Percentiles rank a stretch among this genome's conserved stretches.
phyloP scores from a whole-genome alignment of 2,329 filamentous ascomycete genomes.

The Amauroascus verrucosus region DNA sequence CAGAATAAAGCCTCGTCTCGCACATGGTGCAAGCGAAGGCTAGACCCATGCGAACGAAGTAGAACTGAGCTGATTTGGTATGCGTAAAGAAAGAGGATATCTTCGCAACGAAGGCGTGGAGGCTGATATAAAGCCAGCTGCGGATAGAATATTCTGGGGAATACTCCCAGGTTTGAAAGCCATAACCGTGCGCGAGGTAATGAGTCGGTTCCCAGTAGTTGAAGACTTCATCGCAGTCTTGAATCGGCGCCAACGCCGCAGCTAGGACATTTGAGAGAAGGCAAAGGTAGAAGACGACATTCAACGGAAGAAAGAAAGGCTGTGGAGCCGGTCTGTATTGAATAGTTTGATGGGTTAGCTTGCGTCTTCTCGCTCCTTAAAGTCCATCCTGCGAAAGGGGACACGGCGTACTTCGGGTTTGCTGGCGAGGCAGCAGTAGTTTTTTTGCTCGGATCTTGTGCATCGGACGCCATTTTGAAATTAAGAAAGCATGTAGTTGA shows the following conservation, averaged over 20 bases:
- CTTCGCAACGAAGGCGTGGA: constrained; percentile 66
- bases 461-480: neutral
- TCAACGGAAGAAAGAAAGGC: constrained; percentile 57
- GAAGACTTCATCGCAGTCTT: constrained; percentile 97
- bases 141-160: constrained; percentile 89
- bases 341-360: constrained; percentile 16
- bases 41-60: constrained; percentile 66
- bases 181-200: constrained; percentile 85
- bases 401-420: constrained; percentile 9
- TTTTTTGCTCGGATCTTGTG: constrained; percentile 2
- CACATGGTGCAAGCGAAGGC: constrained; percentile 68
- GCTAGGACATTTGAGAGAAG: constrained; percentile 62
- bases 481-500: neutral
- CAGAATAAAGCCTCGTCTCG: constrained; percentile 71
- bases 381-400: neutral
- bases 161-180: constrained; percentile 97
- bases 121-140: constrained; percentile 79
- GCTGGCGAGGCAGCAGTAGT: constrained; percentile 12
- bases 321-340: constrained; percentile 24
- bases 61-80: constrained; percentile 60
- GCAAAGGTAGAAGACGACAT: constrained; percentile 71
- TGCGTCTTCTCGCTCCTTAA: neutral
- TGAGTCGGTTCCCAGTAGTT: constrained; percentile 99
- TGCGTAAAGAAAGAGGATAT: constrained; percentile 47
- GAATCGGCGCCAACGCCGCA: constrained; percentile 76